These are phyloP conservation scores for Yamadazyma conglobata DNA, from an alignment of 1,139 yeast genomes.

Conservation along the genomic window DNA sequence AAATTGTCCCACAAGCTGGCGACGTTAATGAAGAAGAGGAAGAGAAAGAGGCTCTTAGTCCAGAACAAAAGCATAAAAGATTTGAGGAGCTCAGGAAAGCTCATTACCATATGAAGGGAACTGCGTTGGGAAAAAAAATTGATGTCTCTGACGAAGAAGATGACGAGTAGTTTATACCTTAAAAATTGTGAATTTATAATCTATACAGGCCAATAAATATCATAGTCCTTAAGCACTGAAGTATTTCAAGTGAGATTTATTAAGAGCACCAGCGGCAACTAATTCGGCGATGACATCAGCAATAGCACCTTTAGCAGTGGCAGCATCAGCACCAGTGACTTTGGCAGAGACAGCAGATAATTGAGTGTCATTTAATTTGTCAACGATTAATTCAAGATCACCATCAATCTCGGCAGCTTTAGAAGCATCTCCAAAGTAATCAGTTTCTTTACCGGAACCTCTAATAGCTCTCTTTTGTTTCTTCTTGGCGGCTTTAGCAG, in stretches of 20 bases:
- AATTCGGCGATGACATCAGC: conserved; percentile 46
- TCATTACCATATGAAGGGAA: conserved; percentile 72
- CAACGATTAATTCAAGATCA: conserved; percentile 77
- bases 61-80: conserved; percentile 60
- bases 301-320: conserved; percentile 50
- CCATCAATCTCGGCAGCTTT: conserved; percentile 67
- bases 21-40: conserved; percentile 35
- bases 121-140: conserved; percentile 41
- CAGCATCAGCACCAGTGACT: conserved; percentile 50
- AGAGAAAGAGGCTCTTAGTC: conserved; percentile 38
- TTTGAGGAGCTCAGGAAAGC: conserved; percentile 76
- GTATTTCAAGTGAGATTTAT: conserved; percentile 36
- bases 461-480: conserved; percentile 94
- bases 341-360: conserved; percentile 67
- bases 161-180: no score
- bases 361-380: conserved; percentile 72
- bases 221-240: conserved; percentile 14
- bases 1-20: conserved; percentile 25
- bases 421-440: conserved; percentile 76
- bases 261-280: conserved; percentile 28
- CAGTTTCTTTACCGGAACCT: conserved; percentile 76
- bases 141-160: conserved; percentile 31
- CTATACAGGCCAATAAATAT: no score
- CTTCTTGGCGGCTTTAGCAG: conserved; percentile 95
- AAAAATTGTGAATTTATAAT: no score